Base-by-base conservation (phyloP, 225 moss, liverwort and hornwort species). In the Ulota crispa region DNA sequence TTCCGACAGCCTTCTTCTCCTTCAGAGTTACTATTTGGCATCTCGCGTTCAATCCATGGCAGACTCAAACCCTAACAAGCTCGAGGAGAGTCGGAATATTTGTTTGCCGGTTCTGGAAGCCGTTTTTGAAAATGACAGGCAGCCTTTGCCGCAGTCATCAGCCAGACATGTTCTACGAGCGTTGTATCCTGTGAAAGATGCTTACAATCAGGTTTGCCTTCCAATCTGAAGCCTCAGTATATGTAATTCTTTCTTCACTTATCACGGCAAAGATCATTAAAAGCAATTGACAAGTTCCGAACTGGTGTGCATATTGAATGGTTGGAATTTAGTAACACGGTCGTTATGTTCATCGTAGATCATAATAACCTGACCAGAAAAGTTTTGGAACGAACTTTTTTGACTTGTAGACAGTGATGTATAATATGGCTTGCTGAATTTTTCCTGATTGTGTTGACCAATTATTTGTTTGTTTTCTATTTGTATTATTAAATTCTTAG, bases 91-190 rank as follows among this genome's bases (percentile, higher is more conserved):
- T 84, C 92, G 93, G 66, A 86, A 89, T 47, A 76, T 87, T 75
- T 99, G 99, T 82, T 62, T 96, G 72, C 94, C 93, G 16, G 91
- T 99, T 80, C 85, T 99, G 73, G 94, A 96, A 77, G 91, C 90
- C 9, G 92, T 96, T 68, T 99, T 99, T 86, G 94, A 93, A 81
- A 94, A 91, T 86, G 99, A 96, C 43, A 89, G 94, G 81, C 96
- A 96, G 78, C 91, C 92, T 37, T 89, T 95, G 76, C 85, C 96
- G 84, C 99, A 99, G 86, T 95, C 94, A 74, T 94, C 99, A 86
- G 96, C 99, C 67, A 92, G 99, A 85, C 88, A 93, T 93, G 99
- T 99, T 80, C 88, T 99, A 56, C 92, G 91, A 83, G 94, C 96
- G 65, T 87, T 96, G 73, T 99, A 96, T 90, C 96, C 99, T 78